Conservation (phyloP, 768 basidiomycete genomes). For the Panus rudis region DNA sequence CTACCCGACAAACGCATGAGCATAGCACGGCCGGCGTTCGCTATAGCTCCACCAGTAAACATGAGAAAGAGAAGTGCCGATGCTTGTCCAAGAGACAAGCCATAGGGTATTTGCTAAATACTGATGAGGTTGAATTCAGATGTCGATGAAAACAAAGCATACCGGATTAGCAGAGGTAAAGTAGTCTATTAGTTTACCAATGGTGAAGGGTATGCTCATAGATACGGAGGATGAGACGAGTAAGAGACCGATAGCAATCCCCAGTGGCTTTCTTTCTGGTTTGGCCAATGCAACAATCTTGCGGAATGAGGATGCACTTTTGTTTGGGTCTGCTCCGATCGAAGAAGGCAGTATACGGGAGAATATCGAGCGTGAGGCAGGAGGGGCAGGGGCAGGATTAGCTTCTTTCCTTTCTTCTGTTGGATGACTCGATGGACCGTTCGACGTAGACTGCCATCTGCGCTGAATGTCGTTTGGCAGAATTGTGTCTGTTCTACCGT, state of each 20-base stretch:
- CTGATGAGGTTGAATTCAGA: background rate
- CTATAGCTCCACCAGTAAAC: constrained; percentile 82
- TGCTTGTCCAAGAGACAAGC: constrained; percentile 73
- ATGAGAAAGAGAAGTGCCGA: constrained; percentile 63
- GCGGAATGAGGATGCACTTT: constrained; percentile 55
- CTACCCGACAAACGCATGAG: constrained; percentile 81
- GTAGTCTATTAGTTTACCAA: constrained; percentile 92
- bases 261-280: constrained; percentile 74
- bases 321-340: constrained; percentile 10
- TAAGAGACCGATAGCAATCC: constrained; percentile 71
- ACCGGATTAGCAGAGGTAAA: constrained; percentile 74
- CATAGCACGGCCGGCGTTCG: constrained; percentile 78
- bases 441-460: no score
- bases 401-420: no score
- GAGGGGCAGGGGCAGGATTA: no score
- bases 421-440: no score
- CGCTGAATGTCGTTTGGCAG: no score
- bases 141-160: constrained; percentile 21
- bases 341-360: constrained; percentile 10
- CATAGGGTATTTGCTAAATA: constrained; percentile 67
- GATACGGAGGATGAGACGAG: constrained; percentile 86
- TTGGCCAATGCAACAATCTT: constrained; percentile 75
- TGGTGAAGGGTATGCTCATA: constrained; percentile 88
- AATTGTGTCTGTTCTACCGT: no score
- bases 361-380: constrained; percentile 12